Conservation (phyloP, 371 early-diverging fungal species). For the Actinomortierella wolfii region DNA sequence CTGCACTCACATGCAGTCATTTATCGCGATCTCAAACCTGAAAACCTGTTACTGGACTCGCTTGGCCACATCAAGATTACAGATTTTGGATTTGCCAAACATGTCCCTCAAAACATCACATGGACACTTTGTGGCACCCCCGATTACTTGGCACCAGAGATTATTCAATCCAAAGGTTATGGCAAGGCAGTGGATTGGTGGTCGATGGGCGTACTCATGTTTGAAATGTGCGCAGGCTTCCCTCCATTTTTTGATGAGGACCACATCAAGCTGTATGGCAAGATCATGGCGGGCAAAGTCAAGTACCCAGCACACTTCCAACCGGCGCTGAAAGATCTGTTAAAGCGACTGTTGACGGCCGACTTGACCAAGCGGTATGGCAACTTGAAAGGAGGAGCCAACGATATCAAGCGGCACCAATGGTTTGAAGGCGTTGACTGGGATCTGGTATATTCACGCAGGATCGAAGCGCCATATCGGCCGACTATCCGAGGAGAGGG, state of each 20-base stretch:
- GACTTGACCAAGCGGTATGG: conserved; percentile 93
- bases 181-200: conserved; percentile 97
- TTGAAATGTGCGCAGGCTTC: conserved; percentile 92
- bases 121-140: conserved; percentile 99
- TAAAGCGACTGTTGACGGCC: conserved; percentile 84
- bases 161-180: conserved; percentile 95
- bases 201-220: conserved; percentile 94
- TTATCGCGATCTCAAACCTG: conserved; percentile 96
- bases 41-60: conserved; percentile 89
- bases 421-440: conserved; percentile 97
- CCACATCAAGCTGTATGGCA: conserved; percentile 93
- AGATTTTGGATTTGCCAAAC: conserved; percentile 99
- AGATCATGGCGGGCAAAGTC: conserved; percentile 87
- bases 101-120: conserved; percentile 87
- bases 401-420: conserved; percentile 91
- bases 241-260: conserved; percentile 98
- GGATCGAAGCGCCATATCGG: conserved; percentile 89
- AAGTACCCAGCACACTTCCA: conserved; percentile 93
- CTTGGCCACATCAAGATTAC: conserved; percentile 98
- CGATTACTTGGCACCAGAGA: conserved; percentile 98
- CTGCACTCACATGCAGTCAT: conserved; percentile 90
- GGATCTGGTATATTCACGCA: conserved; percentile 71
- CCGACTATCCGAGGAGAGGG: conserved; percentile 87
- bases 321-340: conserved; percentile 86
- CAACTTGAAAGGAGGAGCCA: conserved; percentile 86